Conservation (phyloP, 306 rosid species). For the Quercus agrifolia region DNA sequence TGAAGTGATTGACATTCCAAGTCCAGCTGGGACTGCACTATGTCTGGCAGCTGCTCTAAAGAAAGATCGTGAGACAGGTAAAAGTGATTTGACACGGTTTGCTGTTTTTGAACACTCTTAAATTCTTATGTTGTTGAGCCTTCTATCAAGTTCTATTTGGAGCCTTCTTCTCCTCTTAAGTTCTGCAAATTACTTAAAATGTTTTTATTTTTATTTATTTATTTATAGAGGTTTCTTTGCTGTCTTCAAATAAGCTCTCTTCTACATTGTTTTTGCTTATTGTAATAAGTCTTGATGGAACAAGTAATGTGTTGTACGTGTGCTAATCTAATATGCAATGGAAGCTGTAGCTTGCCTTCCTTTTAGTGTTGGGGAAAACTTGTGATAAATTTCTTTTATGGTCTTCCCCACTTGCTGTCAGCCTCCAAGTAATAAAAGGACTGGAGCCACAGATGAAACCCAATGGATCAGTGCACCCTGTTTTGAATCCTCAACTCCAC, state of each 20-base stretch:
- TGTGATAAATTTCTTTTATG: background rate
- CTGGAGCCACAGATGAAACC: no score
- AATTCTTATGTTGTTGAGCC: background rate
- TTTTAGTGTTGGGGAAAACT: background rate
- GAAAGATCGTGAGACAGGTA: constrained; percentile 94
- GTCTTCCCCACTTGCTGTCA: background rate
- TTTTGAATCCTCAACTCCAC: background rate
- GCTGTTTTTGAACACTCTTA: background rate
- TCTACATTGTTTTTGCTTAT: background rate
- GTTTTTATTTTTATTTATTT: no score
- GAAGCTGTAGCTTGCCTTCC: background rate
- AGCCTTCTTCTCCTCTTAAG: background rate
- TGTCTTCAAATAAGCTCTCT: background rate
- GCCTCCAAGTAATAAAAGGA: background rate
- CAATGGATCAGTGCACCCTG: background rate
- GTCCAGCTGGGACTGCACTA: constrained; percentile 85
- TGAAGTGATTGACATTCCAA: constrained; percentile 72
- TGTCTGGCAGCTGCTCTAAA: constrained; percentile 98
- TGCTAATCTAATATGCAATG: background rate
- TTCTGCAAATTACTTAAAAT: background rate
- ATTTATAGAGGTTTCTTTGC: background rate
- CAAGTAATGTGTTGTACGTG: background rate
- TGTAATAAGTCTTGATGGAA: background rate
- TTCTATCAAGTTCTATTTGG: background rate
- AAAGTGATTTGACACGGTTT: background rate